Evolutionary conservation across 805 yeast genomes (phyloP).

Genomic region (Candida oleophila): DNA sequence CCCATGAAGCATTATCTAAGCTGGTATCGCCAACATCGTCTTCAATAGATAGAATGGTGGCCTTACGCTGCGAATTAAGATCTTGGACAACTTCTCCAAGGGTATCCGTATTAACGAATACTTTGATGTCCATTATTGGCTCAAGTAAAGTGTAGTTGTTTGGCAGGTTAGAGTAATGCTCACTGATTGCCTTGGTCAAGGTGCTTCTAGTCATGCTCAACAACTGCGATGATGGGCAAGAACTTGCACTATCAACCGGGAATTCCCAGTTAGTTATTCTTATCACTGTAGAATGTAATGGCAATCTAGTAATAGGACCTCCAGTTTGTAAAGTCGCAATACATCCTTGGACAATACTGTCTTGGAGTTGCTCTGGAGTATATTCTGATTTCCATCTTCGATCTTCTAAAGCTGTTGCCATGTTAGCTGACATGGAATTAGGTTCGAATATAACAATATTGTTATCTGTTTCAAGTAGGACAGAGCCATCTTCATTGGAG

Average conservation of each 20-base stretch:
- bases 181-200: conserved; percentile 21
- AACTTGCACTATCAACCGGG: conserved; percentile 47
- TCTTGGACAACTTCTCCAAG: conserved; percentile 86
- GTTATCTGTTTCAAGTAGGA: conserved; percentile 45
- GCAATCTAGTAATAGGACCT: conserved; percentile 56
- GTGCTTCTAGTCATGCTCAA: conserved; percentile 45
- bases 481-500: conserved; percentile 41
- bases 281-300: conserved; percentile 61
- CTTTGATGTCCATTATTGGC: conserved; percentile 79
- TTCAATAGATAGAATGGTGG: conserved; percentile 67
- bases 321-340: conserved; percentile 65
- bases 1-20: conserved; percentile 43
- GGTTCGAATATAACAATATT: conserved; percentile 42
- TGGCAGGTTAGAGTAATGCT: conserved; percentile 13
- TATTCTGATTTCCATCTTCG: conserved; percentile 50
- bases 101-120: conserved; percentile 66
- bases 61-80: conserved; percentile 74
- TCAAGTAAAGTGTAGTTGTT: conserved; percentile 62
- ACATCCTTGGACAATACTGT: conserved; percentile 56
- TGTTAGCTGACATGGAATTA: conserved; percentile 23
- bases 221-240: conserved; percentile 37
- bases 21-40: conserved; percentile 47
- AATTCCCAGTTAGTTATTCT: conserved; percentile 51
- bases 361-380: conserved; percentile 49
- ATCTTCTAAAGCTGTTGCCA: conserved; percentile 24